Conservation (phyloP, 2,329 filamentous ascomycete species). For the Achaetomium macrosporum region DNA sequence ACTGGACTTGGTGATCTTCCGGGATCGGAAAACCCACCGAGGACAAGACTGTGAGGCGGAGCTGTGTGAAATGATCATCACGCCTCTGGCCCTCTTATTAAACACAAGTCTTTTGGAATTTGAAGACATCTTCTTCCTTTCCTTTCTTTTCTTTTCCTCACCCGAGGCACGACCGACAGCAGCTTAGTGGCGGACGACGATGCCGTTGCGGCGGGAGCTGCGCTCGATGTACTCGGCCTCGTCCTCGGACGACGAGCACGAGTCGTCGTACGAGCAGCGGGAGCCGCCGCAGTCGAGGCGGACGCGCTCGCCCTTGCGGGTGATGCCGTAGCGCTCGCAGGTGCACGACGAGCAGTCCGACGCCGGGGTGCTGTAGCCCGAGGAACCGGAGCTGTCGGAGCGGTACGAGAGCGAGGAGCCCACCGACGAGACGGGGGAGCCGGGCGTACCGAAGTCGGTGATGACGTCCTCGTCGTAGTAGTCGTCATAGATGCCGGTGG, state of each 20-base stretch:
- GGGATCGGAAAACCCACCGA: neutral
- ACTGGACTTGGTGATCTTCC: neutral
- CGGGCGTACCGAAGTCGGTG: constrained; percentile 45
- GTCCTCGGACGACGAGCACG: constrained; percentile 56
- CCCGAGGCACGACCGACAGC: constrained; percentile 22
- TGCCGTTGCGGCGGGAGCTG: constrained; percentile 57
- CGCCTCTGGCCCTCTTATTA: constrained; percentile 9
- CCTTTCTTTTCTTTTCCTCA: constrained; percentile 16
- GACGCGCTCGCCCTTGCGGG: constrained; percentile 84
- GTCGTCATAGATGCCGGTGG: constrained; percentile 52
- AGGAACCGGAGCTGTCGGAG: constrained; percentile 68
- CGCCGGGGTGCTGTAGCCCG: constrained; percentile 72
- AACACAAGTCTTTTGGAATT: constrained; percentile 15
- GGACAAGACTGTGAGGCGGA: constrained; percentile 4
- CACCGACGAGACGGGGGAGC: constrained; percentile 59
- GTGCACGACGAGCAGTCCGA: constrained; percentile 77
- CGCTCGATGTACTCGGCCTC: constrained; percentile 53
- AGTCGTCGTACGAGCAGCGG: constrained; percentile 74
- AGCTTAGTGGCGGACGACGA: constrained; percentile 45
- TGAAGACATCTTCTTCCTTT: neutral
- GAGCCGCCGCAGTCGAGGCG: constrained; percentile 92
- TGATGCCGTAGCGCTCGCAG: constrained; percentile 96
- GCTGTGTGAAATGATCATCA: neutral
- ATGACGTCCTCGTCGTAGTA: constrained; percentile 47
- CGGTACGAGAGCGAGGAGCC: constrained; percentile 64